Evolutionary conservation across 1,284 basidiomycete genomes (phyloP).

Genomic region (Rhodotorula mucilaginosa): DNA sequence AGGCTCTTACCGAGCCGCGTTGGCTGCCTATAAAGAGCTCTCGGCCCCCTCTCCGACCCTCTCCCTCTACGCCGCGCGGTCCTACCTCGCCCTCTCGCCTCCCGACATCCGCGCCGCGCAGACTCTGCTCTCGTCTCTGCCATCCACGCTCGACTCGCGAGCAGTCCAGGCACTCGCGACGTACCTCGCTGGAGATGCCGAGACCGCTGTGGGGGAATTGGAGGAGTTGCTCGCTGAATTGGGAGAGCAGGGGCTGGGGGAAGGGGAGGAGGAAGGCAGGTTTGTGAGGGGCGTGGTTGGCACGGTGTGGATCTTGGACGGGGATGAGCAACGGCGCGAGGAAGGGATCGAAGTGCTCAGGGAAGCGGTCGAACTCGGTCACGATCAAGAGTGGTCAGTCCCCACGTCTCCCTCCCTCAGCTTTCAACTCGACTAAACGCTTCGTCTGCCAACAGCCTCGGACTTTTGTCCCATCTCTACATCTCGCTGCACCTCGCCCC

Average conservation of each 20-base stretch:
- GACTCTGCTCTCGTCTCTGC: constrained; percentile 52
- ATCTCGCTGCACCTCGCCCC: constrained; percentile 33
- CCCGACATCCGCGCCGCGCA: constrained; percentile 59
- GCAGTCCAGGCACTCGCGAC: constrained; percentile 69
- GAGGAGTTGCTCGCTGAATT: constrained; percentile 81
- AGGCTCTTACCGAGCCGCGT: constrained; percentile 43
- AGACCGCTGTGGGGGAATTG: constrained; percentile 70
- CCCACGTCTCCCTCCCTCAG: background rate
- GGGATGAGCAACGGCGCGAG: constrained; percentile 64
- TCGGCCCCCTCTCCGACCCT: constrained; percentile 29
- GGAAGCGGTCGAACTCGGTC: constrained; percentile 60
- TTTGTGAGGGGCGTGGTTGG: constrained; percentile 74
- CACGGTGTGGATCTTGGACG: constrained; percentile 75
- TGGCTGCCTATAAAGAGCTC: constrained; percentile 34
- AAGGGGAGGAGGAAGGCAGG: constrained; percentile 58
- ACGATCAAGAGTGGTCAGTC: constrained; percentile 81
- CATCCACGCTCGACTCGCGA: constrained; percentile 53
- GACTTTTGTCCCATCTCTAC: constrained; percentile 38
- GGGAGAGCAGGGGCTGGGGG: constrained; percentile 63
- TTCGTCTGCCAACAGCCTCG: constrained; percentile 18
- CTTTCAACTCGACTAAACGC: background rate
- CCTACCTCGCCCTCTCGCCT: constrained; percentile 72
- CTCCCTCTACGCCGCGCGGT: constrained; percentile 73
- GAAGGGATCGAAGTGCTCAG: constrained; percentile 85
- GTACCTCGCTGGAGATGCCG: constrained; percentile 58